Conservation (phyloP, 2,329 filamentous ascomycete genomes). For the Xylaria sp. region DNA sequence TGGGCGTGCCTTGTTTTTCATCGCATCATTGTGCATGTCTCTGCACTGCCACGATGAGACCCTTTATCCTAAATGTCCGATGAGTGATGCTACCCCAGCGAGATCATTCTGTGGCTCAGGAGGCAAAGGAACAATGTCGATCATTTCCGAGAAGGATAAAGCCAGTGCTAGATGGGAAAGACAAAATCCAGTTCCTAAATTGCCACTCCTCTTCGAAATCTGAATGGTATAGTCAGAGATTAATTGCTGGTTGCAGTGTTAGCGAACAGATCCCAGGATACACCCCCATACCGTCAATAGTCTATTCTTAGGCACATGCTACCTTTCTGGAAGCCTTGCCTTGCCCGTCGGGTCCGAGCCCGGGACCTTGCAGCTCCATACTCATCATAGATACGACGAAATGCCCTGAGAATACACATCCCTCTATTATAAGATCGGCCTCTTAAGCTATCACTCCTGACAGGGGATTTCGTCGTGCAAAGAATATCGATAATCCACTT, state of each 20-base stretch:
- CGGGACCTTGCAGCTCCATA: conserved; percentile 23
- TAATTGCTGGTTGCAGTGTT: background rate
- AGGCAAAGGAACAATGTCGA: conserved; percentile 27
- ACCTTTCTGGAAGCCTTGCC: conserved; percentile 13
- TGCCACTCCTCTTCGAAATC: conserved; percentile 21
- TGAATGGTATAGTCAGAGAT: conserved; percentile 17
- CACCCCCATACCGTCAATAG: conserved; percentile 12
- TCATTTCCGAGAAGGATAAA: conserved; percentile 27
- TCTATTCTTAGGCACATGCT: conserved; percentile 28
- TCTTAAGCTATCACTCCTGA: conserved; percentile 15
- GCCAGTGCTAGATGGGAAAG: background rate
- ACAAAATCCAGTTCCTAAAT: conserved; percentile 8
- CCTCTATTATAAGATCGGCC: conserved; percentile 30
- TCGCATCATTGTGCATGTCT: conserved; percentile 34
- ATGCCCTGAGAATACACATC: conserved; percentile 16
- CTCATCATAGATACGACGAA: conserved; percentile 15
- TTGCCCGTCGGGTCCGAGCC: conserved; percentile 16
- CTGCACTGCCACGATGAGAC: conserved; percentile 39
- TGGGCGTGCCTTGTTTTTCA: conserved; percentile 32
- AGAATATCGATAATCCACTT: conserved; percentile 22
- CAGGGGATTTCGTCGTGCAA: conserved; percentile 22
- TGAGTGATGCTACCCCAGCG: conserved; percentile 31
- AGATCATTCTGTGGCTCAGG: conserved; percentile 16
- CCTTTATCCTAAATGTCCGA: conserved; percentile 32
- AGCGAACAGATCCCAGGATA: conserved; percentile 15